Evolutionary conservation across 768 basidiomycete species (phyloP).

Genomic region (Tricholoma terreum): DNA sequence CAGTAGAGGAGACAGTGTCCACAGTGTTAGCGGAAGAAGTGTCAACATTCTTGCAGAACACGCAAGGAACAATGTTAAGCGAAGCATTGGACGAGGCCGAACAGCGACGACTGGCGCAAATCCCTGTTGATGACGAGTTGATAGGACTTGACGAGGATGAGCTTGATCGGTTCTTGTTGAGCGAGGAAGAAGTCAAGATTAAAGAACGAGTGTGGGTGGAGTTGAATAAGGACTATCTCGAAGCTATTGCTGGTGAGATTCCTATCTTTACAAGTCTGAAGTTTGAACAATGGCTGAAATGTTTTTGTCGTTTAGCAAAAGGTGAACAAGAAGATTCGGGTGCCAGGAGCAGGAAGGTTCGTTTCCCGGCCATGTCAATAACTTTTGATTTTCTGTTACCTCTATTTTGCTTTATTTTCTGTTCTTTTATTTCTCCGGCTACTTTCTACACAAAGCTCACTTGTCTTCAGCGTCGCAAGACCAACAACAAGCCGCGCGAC

Average conservation of each 20-base stretch:
- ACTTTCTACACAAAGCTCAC: conserved; percentile 8
- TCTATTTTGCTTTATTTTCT: conserved; percentile 16
- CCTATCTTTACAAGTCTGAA: not conserved
- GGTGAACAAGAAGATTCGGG: conserved; percentile 49
- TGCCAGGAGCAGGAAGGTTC: conserved; percentile 75
- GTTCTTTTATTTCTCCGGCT: conserved; percentile 9
- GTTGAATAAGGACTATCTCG: conserved; percentile 86
- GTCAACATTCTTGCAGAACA: conserved; percentile 56
- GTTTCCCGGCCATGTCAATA: conserved; percentile 41
- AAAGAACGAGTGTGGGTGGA: conserved; percentile 96
- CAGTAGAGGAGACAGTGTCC: conserved; percentile 59
- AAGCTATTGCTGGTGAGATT: conserved; percentile 75
- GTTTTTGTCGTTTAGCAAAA: conserved; percentile 52
- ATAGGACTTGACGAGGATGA: conserved; percentile 88
- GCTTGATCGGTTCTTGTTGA: conserved; percentile 74
- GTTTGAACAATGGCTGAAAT: conserved; percentile 37
- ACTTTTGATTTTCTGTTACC: conserved; percentile 22
- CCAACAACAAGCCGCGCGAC: conserved; percentile 61
- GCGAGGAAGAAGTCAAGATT: conserved; percentile 75
- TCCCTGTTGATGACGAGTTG: conserved; percentile 57
- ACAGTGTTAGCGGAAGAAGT: conserved; percentile 70
- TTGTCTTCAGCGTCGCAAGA: conserved; percentile 62
- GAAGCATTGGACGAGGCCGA: conserved; percentile 69
- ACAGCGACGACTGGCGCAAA: conserved; percentile 53
- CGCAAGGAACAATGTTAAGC: conserved; percentile 56